Evolutionary conservation across 2,329 filamentous ascomycete genomes (phyloP), one percentile per base, ranked within the genome.

Genomic region (Aspergillus thermomutatus): DNA sequence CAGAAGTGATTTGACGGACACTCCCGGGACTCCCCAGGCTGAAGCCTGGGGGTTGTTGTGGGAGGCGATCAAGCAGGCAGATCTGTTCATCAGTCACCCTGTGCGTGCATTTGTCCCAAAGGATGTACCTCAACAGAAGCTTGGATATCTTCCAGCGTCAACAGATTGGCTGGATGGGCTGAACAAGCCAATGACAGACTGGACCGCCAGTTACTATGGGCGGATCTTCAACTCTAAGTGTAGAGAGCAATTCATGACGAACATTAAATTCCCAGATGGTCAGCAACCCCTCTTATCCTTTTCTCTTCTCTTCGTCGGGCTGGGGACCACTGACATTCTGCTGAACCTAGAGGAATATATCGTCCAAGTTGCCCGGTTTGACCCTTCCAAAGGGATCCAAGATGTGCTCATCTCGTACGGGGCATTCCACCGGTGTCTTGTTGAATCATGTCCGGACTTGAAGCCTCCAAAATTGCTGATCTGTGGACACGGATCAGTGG

Each of bases 91-190:
- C 72, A 91, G 88, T 65, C 90, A 94, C 64, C 90, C 91, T 0
- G 89, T 94, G 52, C 84, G 83, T 43, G 79, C 82, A 25, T 94
- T 93, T 63, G 88, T 94, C 8, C 90, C 90, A 1, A 75, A 79
- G 28, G 85, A 79, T 56, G 88, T 94, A 4, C 84, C 86, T 1
- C 74, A 73, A 1, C 78, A 87, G 53, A 88, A 83, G 63, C 86
- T 93, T 0, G 86, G 84, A 2, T 92, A 92, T 69, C 79, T 93
- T 69, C 90, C 90, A 3, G 90, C 90, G 10, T 89, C 89, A 0
- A 93, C 90, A 0, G 90, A 94, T 72, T 94, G 90, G 87, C 79
- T 92, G 3, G 90, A 94, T 69, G 90, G 90, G 9, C 73, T 93
- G 63, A 94, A 92, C 78, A 94, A 94, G 73, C 74, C 79, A 25